Evolutionary conservation across 257 asterid genomes (phyloP).

Genomic region (Jaltomata sinuosa): DNA sequence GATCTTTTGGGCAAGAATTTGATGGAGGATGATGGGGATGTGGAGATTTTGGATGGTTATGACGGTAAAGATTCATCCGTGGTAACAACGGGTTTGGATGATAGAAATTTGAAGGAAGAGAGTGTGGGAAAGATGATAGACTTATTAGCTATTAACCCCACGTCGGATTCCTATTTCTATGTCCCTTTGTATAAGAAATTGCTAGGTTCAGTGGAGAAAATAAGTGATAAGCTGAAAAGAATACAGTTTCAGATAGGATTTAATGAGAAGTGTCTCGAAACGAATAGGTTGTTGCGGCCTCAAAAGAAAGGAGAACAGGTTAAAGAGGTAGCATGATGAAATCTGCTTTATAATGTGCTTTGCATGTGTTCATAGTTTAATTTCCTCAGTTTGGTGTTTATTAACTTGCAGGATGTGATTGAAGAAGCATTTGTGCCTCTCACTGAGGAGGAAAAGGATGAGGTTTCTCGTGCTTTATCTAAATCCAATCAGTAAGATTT

Average conservation of each 20-base stretch:
- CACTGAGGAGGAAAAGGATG: constrained; percentile 43
- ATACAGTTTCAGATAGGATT: constrained; percentile 26
- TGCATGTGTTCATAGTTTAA: background rate
- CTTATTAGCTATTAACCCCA: constrained; percentile 2
- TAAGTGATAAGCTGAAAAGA: constrained; percentile 12
- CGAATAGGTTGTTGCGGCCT: constrained; percentile 17
- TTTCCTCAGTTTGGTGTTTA: background rate
- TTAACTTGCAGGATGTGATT: constrained; percentile 37
- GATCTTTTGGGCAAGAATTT: background rate
- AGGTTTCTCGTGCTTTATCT: constrained; percentile 37
- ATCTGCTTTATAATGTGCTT: background rate
- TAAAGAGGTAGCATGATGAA: constrained; percentile 31
- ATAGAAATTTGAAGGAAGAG: constrained; percentile 21
- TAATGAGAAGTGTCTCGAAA: constrained; percentile 8
- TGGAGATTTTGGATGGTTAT: constrained; percentile 6
- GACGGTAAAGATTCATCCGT: constrained; percentile 20
- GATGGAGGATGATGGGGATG: background rate
- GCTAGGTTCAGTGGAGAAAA: constrained; percentile 7
- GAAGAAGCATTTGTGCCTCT: constrained; percentile 66
- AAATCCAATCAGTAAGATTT: constrained; percentile 36
- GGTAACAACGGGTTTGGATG: constrained; percentile 12
- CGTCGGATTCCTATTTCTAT: background rate
- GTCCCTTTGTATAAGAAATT: constrained; percentile 23
- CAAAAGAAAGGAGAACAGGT: constrained; percentile 27
- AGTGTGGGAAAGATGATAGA: constrained; percentile 19